Evolutionary conservation across 495 filamentous ascomycete genomes (phyloP).

Genomic region (Delitschia confertaspora): DNA sequence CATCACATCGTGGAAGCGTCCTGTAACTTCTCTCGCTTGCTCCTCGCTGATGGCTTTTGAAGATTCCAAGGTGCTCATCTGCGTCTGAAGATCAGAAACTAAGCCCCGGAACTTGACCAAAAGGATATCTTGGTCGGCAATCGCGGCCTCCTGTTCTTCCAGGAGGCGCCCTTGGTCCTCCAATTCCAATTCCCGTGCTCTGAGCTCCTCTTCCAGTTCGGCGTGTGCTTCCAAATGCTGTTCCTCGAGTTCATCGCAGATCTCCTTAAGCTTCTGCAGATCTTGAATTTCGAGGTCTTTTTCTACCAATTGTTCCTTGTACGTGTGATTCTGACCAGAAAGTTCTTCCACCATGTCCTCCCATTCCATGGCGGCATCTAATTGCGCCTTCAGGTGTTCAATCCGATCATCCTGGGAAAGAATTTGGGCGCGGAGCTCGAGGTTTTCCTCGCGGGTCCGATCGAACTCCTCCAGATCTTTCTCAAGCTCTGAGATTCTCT

Average conservation of each 20-base stretch:
- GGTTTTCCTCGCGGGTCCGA: slow-evolving; percentile 60
- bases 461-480: slow-evolving; percentile 67
- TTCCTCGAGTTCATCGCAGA: slow-evolving; percentile 87
- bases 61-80: slow-evolving; percentile 83
- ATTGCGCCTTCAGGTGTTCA: slow-evolving; percentile 80
- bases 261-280: slow-evolving; percentile 75
- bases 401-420: slow-evolving; percentile 63
- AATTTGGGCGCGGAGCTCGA: slow-evolving; percentile 60
- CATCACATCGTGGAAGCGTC: slow-evolving; percentile 83
- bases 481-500: slow-evolving; percentile 69
- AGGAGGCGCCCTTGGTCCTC: slow-evolving; percentile 62
- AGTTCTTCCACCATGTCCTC: slow-evolving; percentile 93
- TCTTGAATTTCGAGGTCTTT: slow-evolving; percentile 73
- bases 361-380: slow-evolving; percentile 76
- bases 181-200: slow-evolving; percentile 68
- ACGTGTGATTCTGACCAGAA: slow-evolving; percentile 70
- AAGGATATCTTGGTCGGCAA: slow-evolving; percentile 85
- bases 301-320: slow-evolving; percentile 75
- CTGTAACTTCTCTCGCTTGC: slow-evolving; percentile 78
- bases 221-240: slow-evolving; percentile 89
- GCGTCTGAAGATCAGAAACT: slow-evolving; percentile 74
- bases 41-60: slow-evolving; percentile 86
- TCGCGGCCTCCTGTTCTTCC: slow-evolving; percentile 58
- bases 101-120: slow-evolving; percentile 79
- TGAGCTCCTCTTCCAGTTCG: slow-evolving; percentile 87